Conservation (phyloP, 129 eudicot genomes). For the Tanacetum coccineum region DNA sequence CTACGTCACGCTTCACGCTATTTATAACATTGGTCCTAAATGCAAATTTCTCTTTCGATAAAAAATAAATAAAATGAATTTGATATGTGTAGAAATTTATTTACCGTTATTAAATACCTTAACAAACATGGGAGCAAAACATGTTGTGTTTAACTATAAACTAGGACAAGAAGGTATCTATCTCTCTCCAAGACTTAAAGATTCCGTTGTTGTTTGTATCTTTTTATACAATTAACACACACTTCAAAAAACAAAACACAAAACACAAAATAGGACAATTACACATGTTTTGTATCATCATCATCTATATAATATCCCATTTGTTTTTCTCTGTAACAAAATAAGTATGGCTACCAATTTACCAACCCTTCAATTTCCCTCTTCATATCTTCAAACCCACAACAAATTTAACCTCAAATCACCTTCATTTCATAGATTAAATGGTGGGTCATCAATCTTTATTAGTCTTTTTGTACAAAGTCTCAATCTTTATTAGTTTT, state of each 20-base stretch:
- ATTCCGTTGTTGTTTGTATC: no score
- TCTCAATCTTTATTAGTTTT: no score
- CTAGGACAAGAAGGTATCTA: not conserved
- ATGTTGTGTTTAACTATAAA: no score
- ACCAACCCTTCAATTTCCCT: slow-evolving; percentile 40
- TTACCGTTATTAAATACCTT: no score
- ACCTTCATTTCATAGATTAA: slow-evolving; percentile 8
- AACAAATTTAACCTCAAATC: slow-evolving; percentile 29
- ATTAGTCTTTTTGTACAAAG: no score
- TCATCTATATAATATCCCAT: not conserved
- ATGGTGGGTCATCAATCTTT: slow-evolving; percentile 11
- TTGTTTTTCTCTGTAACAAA: slow-evolving; percentile 10
- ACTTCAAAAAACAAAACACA: not conserved
- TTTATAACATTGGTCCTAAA: no score
- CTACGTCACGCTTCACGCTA: no score
- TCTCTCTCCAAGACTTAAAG: slow-evolving; percentile 12
- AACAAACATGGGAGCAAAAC: no score
- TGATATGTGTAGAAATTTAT: no score
- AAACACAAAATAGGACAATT: not conserved
- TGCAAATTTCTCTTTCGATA: no score
- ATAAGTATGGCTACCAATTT: slow-evolving; percentile 25
- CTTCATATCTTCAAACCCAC: slow-evolving; percentile 28
- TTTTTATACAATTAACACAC: no score
- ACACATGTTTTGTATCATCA: slow-evolving; percentile 15
- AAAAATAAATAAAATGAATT: no score